Evolutionary conservation across 2,329 filamentous ascomycete genomes (phyloP), one percentile per base, ranked within the genome.

Genomic region (Penicillium sumatraense): DNA sequence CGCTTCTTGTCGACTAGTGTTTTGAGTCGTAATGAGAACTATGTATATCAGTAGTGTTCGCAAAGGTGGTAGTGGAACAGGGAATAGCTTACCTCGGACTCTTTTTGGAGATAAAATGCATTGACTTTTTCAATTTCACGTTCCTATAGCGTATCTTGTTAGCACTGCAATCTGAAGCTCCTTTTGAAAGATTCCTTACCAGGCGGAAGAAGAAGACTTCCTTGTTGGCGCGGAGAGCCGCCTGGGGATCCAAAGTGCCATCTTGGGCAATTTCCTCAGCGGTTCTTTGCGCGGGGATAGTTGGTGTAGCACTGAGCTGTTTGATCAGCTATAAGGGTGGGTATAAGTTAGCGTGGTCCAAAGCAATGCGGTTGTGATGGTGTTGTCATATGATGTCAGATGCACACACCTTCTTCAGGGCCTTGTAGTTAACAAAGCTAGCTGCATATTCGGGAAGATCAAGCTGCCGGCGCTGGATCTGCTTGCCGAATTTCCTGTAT

Each of bases 371-470:
- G 35, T 38, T 38, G 35, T 20, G 21, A 20, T 38, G 35, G 20
- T n/a, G 40, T 16, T 14, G 26, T 23, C 4, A 42, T 42, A 23
- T 42, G 40, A 23, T 42, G 40, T 26, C 40, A 42, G 23, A 21
- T 42, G 13, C 49, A 40, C 62, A 5, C 50, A 96, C 95, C 91
- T 98, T 98, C 79, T 99, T 99, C 67, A 99, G 83, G 57, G 92
- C 93, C 80, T 99, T 99, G 82, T 99, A 99, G 79, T 99, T 97
- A 68, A 98, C 93, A 74, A 99, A 99, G 78, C 93, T 97, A 62
- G 93, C 92, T 59, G 95, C 93, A 88, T 99, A 99, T 84, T 99
- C 95, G 57, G 95, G 95, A 57, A 99, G 93, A 76, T 99, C 95
- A 70, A 99, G 90, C 84, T 99, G 95, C 74, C 93, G 89, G 82